Base-by-base conservation (phyloP, 2,329 filamentous ascomycete genomes). In the Cercospora zeina region DNA sequence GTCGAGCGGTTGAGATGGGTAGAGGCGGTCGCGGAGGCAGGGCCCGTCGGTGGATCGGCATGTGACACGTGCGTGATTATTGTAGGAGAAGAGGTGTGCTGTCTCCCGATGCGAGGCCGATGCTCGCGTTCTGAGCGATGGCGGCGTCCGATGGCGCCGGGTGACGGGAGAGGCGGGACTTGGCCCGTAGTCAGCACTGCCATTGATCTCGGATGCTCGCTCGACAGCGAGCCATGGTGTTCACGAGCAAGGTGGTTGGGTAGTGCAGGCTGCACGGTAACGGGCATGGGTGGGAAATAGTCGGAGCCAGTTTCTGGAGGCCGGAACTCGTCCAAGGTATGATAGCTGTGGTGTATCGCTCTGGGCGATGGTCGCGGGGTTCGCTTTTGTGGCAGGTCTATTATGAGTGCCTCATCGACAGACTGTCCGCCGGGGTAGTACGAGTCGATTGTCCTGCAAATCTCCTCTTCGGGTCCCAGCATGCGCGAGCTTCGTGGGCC, bases 391-490 rank as follows among this genome's bases (percentile, higher is more conserved):
- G 92, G 91, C 19, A 96, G 87, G 70, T 97, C 93, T 72, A 99
- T 96, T 67, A 97, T 74, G 64, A 99, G 82, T 7, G 95, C 95
- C 73, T 99, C 95, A 58, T 93, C 89, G 50, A 96, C 88, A 0
- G 82, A 86, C 78, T 97, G 95, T 7, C 93, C 93, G 49, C 89
- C 90, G 1, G 93, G 90, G 72, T 87, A 99, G 76, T 91, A 91
- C 16, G 85, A 80, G 72, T 97, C 93, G 54, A 99, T 79, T 0
- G 89, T 89, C 60, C 87, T 82, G 56, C 84, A 83, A 77, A 97
- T 89, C 21, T 87, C 83, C 77, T 97, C 95, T 72, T 99, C 95
- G 0, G 95, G 93, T 1, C 89, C 89, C 57, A 99, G 78, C 0
- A 85, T 77, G 50, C 92, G 86, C 72, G 93, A 91, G 13, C 60